Conservation (phyloP, 2,329 filamentous ascomycete species). For the Fusarium anthophilum region DNA sequence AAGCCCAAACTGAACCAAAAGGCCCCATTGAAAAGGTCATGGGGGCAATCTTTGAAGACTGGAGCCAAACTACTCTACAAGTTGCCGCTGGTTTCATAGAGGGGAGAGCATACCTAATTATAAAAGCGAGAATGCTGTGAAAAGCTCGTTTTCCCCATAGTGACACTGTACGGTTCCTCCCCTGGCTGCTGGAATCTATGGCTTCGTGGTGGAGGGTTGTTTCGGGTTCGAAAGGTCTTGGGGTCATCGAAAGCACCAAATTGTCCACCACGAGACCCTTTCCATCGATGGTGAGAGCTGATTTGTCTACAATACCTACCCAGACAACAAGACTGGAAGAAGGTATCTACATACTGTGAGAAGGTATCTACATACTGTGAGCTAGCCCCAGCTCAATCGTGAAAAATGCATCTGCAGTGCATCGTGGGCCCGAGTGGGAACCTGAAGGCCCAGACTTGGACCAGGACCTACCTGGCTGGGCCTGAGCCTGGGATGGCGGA, state of each 20-base stretch:
- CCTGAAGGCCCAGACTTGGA: background rate
- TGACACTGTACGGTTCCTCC: background rate
- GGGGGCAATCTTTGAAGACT: background rate
- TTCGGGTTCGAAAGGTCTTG: conserved; percentile 15
- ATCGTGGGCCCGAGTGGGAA: conserved; percentile 2
- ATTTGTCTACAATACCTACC: background rate
- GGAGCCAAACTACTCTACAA: background rate
- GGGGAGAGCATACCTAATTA: background rate
- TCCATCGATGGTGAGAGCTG: background rate
- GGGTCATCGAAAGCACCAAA: conserved; percentile 21
- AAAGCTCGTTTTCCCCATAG: background rate
- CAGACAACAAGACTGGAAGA: background rate
- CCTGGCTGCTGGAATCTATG: background rate
- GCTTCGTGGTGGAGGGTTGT: background rate
- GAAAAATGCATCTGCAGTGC: background rate
- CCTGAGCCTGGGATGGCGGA: background rate
- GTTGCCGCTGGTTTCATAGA: background rate
- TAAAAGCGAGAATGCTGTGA: background rate
- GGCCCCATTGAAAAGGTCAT: background rate
- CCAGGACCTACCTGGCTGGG: background rate
- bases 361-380: background rate
- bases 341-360: background rate
- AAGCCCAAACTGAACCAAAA: background rate
- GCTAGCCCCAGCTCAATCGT: background rate
- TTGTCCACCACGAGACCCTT: conserved; percentile 17